Evolutionary conservation across 306 rosid species (phyloP).

Genomic region (Pyrus bretschneideri): DNA sequence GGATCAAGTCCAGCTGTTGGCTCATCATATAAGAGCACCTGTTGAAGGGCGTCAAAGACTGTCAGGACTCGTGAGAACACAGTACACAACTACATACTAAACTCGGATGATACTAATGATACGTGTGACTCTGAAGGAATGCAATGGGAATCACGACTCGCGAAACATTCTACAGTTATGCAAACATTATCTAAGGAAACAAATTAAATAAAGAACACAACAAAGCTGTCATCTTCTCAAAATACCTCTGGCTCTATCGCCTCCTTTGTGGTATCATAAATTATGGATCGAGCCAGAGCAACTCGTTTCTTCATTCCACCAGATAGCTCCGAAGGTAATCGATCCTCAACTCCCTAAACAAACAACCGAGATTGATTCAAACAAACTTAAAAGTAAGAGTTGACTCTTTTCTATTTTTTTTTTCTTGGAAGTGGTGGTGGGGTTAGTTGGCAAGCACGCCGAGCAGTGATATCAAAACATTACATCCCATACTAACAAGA

Average conservation of each 20-base stretch:
- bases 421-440: neutral
- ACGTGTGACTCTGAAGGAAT: neutral
- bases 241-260: conserved; percentile 90
- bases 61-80: neutral
- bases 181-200: neutral
- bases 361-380: neutral
- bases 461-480: neutral
- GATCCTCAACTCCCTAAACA: conserved; percentile 81
- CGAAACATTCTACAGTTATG: neutral
- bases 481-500: no score
- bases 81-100: neutral
- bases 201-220: neutral
- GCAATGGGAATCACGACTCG: neutral
- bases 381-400: neutral
- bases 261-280: conserved; percentile 62
- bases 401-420: neutral
- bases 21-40: conserved; percentile 94
- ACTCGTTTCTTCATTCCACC: conserved; percentile 99
- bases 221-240: conserved; percentile 9
- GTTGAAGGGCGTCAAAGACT: conserved; percentile 13
- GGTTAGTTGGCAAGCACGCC: neutral
- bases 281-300: conserved; percentile 93
- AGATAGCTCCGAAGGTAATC: conserved; percentile 91
- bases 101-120: neutral
- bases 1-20: conserved; percentile 99